A percentile compares a stretch with the other conserved stretches of the same genome.
These are phyloP conservation scores for Serendipita sp. DNA, from an alignment of 768 basidiomycete genomes.

Conservation along the genomic window DNA sequence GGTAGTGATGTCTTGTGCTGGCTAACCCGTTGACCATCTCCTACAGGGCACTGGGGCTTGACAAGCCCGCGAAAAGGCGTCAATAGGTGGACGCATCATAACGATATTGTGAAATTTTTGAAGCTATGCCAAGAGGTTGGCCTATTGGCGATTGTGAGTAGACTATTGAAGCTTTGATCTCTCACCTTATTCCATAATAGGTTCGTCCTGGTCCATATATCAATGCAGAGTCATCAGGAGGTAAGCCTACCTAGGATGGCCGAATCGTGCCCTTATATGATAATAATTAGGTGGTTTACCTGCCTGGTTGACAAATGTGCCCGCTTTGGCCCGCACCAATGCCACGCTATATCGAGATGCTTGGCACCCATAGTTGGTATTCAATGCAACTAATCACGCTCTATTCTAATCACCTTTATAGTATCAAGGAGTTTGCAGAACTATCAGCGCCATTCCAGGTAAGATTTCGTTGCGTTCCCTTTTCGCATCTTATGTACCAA, in stretches of 20 bases:
- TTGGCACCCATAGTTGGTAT: conserved; percentile 11
- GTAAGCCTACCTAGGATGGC: background rate
- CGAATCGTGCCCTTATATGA: too few relatives aligned
- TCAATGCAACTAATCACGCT: background rate
- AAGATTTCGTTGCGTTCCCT: background rate
- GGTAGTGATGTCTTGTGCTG: conserved; percentile 5
- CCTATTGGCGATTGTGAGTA: conserved; percentile 14
- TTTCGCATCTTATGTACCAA: background rate
- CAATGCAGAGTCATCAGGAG: background rate
- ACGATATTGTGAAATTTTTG: background rate
- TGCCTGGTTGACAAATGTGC: conserved; percentile 16
- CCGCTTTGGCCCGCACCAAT: conserved; percentile 14
- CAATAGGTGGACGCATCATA: conserved; percentile 10
- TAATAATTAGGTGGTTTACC: conserved; percentile 14
- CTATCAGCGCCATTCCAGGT: background rate
- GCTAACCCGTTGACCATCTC: background rate
- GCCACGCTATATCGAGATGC: conserved; percentile 14
- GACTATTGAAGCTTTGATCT: too few relatives aligned
- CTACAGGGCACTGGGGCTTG: background rate
- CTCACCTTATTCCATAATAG: background rate
- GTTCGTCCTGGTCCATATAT: background rate
- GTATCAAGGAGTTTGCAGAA: conserved; percentile 12
- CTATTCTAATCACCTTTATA: conserved; percentile 6
- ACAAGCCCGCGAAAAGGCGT: background rate
- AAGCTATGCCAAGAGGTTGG: conserved; percentile 16